Conservation (phyloP, 305 asterid genomes). For the Solanum hybrid region DNA sequence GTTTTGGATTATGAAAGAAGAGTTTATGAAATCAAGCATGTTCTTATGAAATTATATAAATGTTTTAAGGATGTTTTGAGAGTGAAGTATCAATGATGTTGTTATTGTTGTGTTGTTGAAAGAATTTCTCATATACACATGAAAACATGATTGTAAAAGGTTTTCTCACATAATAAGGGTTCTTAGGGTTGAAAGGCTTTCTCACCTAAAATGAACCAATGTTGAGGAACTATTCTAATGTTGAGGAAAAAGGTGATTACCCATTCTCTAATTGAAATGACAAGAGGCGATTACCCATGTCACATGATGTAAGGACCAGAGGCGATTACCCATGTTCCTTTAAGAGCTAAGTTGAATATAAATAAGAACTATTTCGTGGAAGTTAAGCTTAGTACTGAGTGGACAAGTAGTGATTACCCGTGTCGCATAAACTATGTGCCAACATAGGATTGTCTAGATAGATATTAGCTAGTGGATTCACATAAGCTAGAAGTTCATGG, state of each 20-base stretch:
- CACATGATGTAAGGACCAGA: no score
- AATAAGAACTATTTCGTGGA: neutral
- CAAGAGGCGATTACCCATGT: neutral
- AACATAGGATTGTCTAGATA: neutral
- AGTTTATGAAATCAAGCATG: neutral
- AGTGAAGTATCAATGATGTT: neutral
- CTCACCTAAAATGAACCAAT: neutral
- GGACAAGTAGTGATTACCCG: neutral
- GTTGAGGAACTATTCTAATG: neutral
- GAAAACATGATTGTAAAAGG: neutral
- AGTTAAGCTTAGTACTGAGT: neutral
- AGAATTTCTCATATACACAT: neutral
- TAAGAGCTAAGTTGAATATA: no score
- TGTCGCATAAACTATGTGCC: no score
- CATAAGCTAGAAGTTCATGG: neutral
- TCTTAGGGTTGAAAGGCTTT: neutral
- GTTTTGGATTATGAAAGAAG: neutral
- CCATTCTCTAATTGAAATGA: neutral
- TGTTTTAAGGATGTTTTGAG: no score
- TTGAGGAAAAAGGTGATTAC: neutral
- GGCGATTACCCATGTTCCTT: no score
- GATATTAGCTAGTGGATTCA: neutral
- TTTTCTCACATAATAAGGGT: neutral
- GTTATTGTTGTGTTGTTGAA: neutral
- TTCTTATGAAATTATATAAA: neutral